Evolutionary conservation across 2,329 filamentous ascomycete species (phyloP), one percentile per base, ranked within the genome.

Genomic region (Aspergillus caelatus): DNA sequence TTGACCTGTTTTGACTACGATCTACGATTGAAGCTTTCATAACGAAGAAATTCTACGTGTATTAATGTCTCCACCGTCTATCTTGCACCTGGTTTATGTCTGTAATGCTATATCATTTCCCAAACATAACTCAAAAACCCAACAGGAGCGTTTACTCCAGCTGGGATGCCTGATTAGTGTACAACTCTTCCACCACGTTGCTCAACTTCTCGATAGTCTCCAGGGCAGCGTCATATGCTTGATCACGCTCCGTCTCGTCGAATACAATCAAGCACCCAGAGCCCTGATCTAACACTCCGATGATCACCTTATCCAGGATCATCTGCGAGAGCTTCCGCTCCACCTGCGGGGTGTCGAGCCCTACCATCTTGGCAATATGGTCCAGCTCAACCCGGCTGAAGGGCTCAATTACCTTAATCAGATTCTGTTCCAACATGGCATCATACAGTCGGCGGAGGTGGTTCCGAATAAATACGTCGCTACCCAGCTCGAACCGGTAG

Each of bases 371-470:
- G 71, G 95, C 94, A 73, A 99, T 93, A 78, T 99, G 95, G 72
- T 90, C 91, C 73, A 99, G 96, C 82, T 99, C 95, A 60, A 99
- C 95, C 66, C 94, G 89, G 74, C 92, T 96, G 83, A 98, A 99
- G 26, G 95, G 95, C 85, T 99, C 95, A 77, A 99, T 99, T 67
- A 99, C 95, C 85, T 99, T 98, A 86, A 98, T 96, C 48, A 99
- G 87, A 80, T 99, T 99, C 86, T 99, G 95, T 84, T 99, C 95
- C 76, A 99, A 82, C 93, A 99, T 97, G 77, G 94, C 93, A 80
- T 99, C 95, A 83, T 99, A 99, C 58, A 99, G 86, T 57, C 93
- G 91, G 65, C 94, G 92, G 70, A 99, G 89, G 82, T 99, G 95
- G 80, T 95, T 97, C 67, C 94, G 93, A 80, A 99, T 96, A 83